Percentiles rank a stretch among this genome's conserved stretches.
phyloP scores from a whole-genome alignment of 306 rosid species.

The Cicer chorassanicum region DNA sequence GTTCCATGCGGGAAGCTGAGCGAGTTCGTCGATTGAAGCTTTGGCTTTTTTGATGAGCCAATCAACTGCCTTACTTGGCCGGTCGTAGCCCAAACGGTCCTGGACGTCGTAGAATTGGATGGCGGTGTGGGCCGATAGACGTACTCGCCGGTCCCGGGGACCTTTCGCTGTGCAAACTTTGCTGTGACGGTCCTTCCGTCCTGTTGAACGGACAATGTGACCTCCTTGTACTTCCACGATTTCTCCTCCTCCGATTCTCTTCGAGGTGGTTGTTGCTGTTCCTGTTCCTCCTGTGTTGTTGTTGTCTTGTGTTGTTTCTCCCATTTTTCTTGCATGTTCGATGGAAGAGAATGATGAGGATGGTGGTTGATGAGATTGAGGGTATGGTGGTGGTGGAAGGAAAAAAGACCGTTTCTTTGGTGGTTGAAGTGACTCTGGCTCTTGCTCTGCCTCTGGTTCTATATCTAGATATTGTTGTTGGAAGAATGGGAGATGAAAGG shows the following conservation, averaged over 20 bases:
- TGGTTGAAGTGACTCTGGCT: constrained; percentile 3
- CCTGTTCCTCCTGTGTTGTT: neutral
- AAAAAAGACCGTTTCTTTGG: constrained; percentile 50
- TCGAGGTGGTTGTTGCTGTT: constrained; percentile 48
- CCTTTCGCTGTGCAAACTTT: constrained; percentile 96
- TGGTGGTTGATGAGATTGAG: constrained; percentile 39
- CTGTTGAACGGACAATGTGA: constrained; percentile 85
- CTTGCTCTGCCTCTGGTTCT: constrained; percentile 40
- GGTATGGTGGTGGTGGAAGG: constrained; percentile 25
- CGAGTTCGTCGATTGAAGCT: constrained; percentile 82
- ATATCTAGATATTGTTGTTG: constrained; percentile 32
- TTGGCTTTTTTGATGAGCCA: constrained; percentile 96
- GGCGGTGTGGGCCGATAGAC: constrained; percentile 90
- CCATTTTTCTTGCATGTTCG: constrained; percentile 84
- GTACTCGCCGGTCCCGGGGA: constrained; percentile 88
- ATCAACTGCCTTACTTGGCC: constrained; percentile 97
- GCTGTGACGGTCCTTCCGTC: constrained; percentile 94
- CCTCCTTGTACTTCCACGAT: constrained; percentile 93
- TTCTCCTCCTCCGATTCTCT: constrained; percentile 56
- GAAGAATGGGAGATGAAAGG: constrained; percentile 42
- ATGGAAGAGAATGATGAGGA: constrained; percentile 42
- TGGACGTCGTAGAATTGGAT: constrained; percentile 97
- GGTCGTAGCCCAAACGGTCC: constrained; percentile 94
- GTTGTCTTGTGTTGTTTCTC: constrained; percentile 45
- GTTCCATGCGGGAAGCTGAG: constrained; percentile 80